Base-by-base conservation (phyloP, 139 green algal species). In the Asterochloris sp. region DNA sequence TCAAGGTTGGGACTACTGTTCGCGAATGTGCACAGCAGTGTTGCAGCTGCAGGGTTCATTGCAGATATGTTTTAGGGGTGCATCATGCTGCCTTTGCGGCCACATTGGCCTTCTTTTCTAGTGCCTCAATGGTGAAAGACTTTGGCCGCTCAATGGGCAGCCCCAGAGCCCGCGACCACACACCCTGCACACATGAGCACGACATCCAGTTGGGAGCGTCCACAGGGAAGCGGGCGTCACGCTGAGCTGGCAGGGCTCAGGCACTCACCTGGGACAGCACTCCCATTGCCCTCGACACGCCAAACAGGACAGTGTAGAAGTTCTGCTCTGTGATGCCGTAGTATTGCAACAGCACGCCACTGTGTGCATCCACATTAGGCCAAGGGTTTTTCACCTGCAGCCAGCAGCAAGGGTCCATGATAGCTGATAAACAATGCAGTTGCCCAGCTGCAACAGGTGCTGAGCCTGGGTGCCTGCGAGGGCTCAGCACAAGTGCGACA, bases 231-330 rank as follows among this genome's bases (percentile, higher is more conserved):
- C 38, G 11, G 38, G 13, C 13, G 28, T 27, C 12, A 13, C 9
- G 0, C 13, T 16, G 47, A 14, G n/a, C 12, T 1, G 10, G 27
- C 74, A 78, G 23, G 38, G 10, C 13, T 26, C 13, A 23, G 16
- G 12, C 12, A 78, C 29, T 80, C 8, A 80, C 86, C 88, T 91
- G 88, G 67, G 89, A 92, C 66, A 99, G 88, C 19, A 98, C 95
- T 14, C 97, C 97, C 54, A 99, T 87, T 9, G 96, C 91, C 13
- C 97, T 90, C 1, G 90, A 96, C 28, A 98, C 96, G n/a, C 96
- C 97, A 88, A 99, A 99, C 21, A 99, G 88, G 62, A 99, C 97
- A 0, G 97, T 99, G 93, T 99, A 99, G 88, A 96, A 98, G 88
- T 94, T 95, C 69, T 94, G 92, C 89, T 99, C 94, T 10, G 47